Evolutionary conservation across 1,284 basidiomycete species (phyloP), one percentile per base, ranked within the genome.

Genomic region (Pyrrhoderma lamaoense): DNA sequence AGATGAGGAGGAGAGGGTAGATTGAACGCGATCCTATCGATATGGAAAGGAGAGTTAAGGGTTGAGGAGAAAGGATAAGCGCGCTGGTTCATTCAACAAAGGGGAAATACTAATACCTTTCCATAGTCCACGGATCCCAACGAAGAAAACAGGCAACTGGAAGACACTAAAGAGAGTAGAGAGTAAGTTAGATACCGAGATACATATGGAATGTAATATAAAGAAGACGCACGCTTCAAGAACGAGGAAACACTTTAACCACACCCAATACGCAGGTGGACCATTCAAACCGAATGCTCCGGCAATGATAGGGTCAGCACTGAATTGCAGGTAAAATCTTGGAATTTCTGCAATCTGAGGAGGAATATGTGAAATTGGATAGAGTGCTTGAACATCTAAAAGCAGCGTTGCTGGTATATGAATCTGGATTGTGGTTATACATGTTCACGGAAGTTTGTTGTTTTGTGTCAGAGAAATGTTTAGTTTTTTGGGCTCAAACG

Each of bases 71-170:
- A 42, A 48, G 25, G 9, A 51, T 43, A 42, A 43, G 16, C 11
- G 9, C 25, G 18, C 11, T 19, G 19, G 31, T 8, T 42, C n/a
- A 25, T 11, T 42, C 38, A 43, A 3, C 18, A 38, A 35, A 8
- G 25, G 14, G 8, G 14, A 16, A 51, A 8, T 27, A 13, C 7
- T 60, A 73, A 50, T 59, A 81, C 88, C 79, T 59, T 71, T 74
- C 73, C 78, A 86, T 5, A 93, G 68, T 0, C 78, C 82, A 14
- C 70, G 69, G 37, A 82, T 71, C 11, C 86, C 86, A 9, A 90
- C 53, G 27, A 88, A 60, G 61, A 91, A 91, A 0, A 83, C 74
- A 0, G 89, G 89, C 0, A 91, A 64, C 63, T 92, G 89, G 64
- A 92, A 88, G 42, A 81, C 56, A 0, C 82, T 86, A 49, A 27